phyloP scores from a whole-genome alignment of 225 moss, liverwort and hornwort genomes.

The Straminergon stramineum region DNA sequence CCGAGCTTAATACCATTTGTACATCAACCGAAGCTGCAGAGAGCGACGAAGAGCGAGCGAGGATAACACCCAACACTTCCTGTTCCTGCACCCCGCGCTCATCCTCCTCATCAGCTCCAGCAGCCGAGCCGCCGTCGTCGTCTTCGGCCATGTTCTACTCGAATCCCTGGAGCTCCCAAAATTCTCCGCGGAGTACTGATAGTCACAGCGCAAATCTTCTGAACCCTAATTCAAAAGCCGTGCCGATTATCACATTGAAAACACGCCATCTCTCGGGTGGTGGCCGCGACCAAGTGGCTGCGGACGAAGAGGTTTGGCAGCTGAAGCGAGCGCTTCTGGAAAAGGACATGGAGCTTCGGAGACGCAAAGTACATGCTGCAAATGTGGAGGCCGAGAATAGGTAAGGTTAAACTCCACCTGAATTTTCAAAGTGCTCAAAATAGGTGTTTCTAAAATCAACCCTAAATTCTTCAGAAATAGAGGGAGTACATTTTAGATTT shows the following conservation, averaged over 20 bases:
- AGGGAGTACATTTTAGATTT: background rate
- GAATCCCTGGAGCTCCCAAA: background rate
- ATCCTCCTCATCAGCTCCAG: background rate
- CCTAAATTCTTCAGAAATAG: background rate
- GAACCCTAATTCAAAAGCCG: background rate
- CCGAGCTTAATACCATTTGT: background rate
- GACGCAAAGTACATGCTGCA: background rate
- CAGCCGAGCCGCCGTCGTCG: background rate
- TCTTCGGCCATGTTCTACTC: background rate
- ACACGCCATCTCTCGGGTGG: background rate
- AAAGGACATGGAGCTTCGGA: conserved; percentile 17
- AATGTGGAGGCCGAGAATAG: conserved; percentile 24
- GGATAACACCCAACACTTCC: background rate
- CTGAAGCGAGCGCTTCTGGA: conserved; percentile 7
- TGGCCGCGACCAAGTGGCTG: background rate
- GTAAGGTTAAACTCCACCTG: background rate
- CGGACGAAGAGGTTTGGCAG: conserved; percentile 13
- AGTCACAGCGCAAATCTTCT: background rate
- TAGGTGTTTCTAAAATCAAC: background rate
- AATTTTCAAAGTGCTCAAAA: background rate
- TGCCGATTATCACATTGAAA: conserved; percentile 6
- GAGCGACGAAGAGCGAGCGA: background rate
- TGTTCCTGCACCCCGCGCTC: background rate
- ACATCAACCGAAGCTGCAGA: background rate
- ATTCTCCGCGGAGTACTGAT: background rate